Evolutionary conservation across 1,139 yeast genomes (phyloP), one percentile per base, ranked within the genome.

Genomic region (Hyphopichia buzzinii): DNA sequence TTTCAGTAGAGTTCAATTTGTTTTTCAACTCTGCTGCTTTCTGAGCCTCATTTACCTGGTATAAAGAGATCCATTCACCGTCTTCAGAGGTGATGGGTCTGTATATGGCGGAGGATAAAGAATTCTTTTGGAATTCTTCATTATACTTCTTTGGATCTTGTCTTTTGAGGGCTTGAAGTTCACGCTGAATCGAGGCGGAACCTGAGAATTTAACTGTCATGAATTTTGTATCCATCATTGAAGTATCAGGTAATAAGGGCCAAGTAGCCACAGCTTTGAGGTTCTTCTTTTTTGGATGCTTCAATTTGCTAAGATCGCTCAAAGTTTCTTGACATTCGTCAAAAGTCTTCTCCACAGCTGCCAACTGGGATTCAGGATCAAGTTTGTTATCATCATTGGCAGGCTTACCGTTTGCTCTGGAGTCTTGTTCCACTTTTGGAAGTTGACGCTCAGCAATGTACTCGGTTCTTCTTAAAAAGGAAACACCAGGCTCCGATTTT

Each of bases 381-480:
- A 72, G 65, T 31, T 52, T 53, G 16, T 67, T 73, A 23, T 62
- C 64, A 24, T 52, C 49, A 25, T 48, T 42, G 26, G 39, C 38
- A 33, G 39, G 39, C 8, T 34, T 40, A 22, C 42, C 44, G 14
- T 39, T 41, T 8, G 41, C 38, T 16, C 50, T 36, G 8, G 45
- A 36, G n/a, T 27, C 32, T 11, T 39, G 37, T 7, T 39, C 38
- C 4, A 41, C 26, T 38, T 54, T 55, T 5, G 62, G 52, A 17
- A 52, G 37, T 31, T 59, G 61, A 36, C 59, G 62, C 44, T 67
- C 79, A 11, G 89, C 74, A 43, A 88, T 85, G 58, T 92, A 92
- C 59, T 92, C 97, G 0, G 97, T 90, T 66, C 97, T 81, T 65
- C 97, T 81, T 55, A 90, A 74, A 64, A 90, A 90, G 14, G 95